A percentile compares a stretch with the other conserved stretches of the same genome.
These are phyloP conservation scores for Vanderwaltozyma verrucispora DNA, from an alignment of 805 yeast genomes.

Conservation along the genomic window DNA sequence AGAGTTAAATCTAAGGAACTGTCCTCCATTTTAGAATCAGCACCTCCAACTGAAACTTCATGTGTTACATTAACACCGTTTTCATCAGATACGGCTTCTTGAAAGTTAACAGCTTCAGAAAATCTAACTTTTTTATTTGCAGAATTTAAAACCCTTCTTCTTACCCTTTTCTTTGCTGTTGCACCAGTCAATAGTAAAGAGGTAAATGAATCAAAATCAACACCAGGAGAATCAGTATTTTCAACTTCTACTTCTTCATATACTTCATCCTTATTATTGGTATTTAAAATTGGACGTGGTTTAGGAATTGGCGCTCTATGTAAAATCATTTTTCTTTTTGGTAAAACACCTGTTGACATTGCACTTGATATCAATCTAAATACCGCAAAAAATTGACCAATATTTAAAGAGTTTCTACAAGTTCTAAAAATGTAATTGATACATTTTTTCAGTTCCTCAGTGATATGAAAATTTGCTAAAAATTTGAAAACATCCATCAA, in stretches of 20 bases:
- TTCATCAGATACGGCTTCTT: constrained; percentile 17
- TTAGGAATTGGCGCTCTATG: constrained; percentile 57
- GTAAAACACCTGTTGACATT: constrained; percentile 38
- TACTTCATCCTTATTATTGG: constrained; percentile 42
- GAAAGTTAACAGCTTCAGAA: constrained; percentile 48
- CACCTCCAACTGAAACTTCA: constrained; percentile 10
- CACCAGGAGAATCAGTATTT: constrained; percentile 25
- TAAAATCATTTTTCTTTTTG: constrained; percentile 43
- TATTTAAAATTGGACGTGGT: constrained; percentile 68
- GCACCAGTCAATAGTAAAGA: constrained; percentile 76
- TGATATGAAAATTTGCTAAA: constrained; percentile 61
- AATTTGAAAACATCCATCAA: constrained; percentile 73
- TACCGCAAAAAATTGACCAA: constrained; percentile 86
- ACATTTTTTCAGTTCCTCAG: constrained; percentile 39
- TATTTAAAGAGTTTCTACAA: constrained; percentile 51
- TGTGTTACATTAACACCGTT: constrained; percentile 4
- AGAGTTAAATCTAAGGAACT: constrained; percentile 45
- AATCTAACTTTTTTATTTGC: constrained; percentile 57
- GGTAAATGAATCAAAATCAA: constrained; percentile 81
- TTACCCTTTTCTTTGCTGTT: constrained; percentile 38
- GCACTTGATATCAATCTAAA: constrained; percentile 71
- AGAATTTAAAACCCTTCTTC: constrained; percentile 27
- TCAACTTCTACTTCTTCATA: constrained; percentile 31
- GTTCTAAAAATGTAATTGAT: constrained; percentile 43
- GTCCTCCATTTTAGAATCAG: constrained; percentile 8